Conservation (phyloP, 2,329 filamentous ascomycete species). For the Keithomyces neogunnii region DNA sequence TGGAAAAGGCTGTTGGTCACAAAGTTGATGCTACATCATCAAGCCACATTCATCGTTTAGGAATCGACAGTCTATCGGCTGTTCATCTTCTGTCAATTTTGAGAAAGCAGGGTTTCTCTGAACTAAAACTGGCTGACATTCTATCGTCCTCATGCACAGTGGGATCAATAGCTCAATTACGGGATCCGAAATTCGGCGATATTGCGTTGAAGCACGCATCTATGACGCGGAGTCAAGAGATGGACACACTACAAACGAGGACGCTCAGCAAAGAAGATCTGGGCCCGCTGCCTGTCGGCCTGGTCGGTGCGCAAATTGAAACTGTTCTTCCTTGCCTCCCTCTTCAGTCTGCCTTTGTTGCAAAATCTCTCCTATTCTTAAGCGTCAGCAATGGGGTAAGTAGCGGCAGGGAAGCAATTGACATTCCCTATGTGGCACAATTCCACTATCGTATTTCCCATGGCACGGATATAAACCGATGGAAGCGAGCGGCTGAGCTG, state of each 20-base stretch:
- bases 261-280: neutral
- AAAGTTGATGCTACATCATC: slow-evolving; percentile 1
- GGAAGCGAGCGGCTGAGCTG: slow-evolving; percentile 8
- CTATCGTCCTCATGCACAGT: slow-evolving; percentile 8
- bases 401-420: neutral
- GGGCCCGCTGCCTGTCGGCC: neutral
- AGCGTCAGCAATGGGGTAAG: neutral
- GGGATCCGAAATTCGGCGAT: neutral
- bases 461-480: slow-evolving; percentile 9
- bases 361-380: slow-evolving; percentile 5
- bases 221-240: too few species aligned
- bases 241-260: too few species aligned
- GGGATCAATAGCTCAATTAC: slow-evolving; percentile 3
- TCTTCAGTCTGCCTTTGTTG: slow-evolving; percentile 10
- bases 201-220: too few species aligned
- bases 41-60: slow-evolving; percentile 9
- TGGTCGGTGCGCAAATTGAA: neutral
- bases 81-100: slow-evolving; percentile 12
- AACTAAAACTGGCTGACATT: slow-evolving; percentile 5
- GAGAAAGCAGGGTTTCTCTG: slow-evolving; percentile 8
- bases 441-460: slow-evolving; percentile 11
- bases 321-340: slow-evolving; percentile 11
- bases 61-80: slow-evolving; percentile 13
- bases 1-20: slow-evolving; percentile 8
- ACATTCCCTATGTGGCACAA: slow-evolving; percentile 13